These are phyloP conservation scores for Rhododendron kiyosumense DNA, from an alignment of 148 eudicot species.

Conservation along the genomic window DNA sequence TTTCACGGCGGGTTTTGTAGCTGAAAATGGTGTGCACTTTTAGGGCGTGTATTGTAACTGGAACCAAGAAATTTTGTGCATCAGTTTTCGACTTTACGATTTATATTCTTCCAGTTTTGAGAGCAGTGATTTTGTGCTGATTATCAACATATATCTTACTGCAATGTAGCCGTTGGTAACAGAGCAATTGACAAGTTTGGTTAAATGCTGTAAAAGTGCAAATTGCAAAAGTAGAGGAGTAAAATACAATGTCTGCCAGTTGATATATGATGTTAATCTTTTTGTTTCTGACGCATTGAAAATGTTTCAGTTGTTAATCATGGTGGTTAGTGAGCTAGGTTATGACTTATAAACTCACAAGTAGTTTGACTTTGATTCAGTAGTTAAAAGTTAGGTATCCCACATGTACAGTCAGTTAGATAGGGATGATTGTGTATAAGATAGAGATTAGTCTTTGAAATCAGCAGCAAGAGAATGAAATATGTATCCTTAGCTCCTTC, in stretches of 20 bases:
- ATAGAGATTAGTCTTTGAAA: not conserved
- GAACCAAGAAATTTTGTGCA: not conserved
- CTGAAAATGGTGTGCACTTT: not conserved
- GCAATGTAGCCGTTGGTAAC: not conserved
- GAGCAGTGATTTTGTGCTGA: not conserved
- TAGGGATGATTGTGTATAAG: not conserved
- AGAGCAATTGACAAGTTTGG: not conserved
- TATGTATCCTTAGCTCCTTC: not conserved
- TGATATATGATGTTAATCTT: not conserved
- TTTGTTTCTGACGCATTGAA: not conserved
- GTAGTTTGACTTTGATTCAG: not conserved
- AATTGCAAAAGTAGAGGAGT: constrained; percentile 1
- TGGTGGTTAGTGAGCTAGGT: not conserved
- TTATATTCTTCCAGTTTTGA: not conserved
- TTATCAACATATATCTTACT: not conserved
- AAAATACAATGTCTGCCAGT: not conserved
- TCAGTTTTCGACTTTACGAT: not conserved
- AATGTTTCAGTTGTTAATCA: not conserved
- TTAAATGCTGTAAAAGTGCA: not conserved
- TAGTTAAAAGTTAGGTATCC: not conserved
- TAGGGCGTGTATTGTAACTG: not conserved
- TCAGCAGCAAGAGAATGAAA: not conserved
- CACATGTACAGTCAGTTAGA: not conserved
- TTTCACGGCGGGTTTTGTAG: not conserved
- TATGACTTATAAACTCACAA: not conserved